These are phyloP conservation scores for Pyronema domesticum DNA, from an alignment of 495 filamentous ascomycete genomes.

Conservation along the genomic window DNA sequence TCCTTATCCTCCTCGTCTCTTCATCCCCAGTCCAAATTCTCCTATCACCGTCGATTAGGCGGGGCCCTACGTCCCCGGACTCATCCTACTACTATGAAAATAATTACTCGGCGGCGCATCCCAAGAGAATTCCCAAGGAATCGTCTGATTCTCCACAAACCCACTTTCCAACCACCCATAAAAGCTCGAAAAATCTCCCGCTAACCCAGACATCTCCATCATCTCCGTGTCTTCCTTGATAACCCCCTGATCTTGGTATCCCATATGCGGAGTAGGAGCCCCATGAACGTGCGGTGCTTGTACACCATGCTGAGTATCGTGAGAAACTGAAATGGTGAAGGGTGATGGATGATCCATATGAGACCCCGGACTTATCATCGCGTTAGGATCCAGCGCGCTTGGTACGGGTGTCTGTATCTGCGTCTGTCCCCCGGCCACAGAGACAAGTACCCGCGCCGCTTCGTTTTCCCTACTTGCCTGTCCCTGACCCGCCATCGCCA, in stretches of 20 bases:
- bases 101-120: constrained; percentile 2
- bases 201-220: background rate
- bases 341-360: too few species aligned
- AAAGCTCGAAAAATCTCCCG: background rate
- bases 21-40: too few species aligned
- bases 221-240: background rate
- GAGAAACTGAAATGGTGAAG: background rate
- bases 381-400: too few species aligned
- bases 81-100: background rate
- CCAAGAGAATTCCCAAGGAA: constrained; percentile 2
- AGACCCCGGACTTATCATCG: too few species aligned
- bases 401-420: too few species aligned
- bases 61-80: background rate
- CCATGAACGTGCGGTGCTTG: background rate
- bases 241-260: background rate
- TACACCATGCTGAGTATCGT: background rate
- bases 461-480: background rate
- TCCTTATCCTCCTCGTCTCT: background rate
- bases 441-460: background rate
- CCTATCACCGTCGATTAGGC: too few species aligned
- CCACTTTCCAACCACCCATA: background rate
- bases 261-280: background rate
- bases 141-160: background rate
- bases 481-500: too few species aligned
- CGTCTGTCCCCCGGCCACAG: background rate